Evolutionary conservation across 768 basidiomycete species (phyloP).

Genomic region (Agaricus blazei): DNA sequence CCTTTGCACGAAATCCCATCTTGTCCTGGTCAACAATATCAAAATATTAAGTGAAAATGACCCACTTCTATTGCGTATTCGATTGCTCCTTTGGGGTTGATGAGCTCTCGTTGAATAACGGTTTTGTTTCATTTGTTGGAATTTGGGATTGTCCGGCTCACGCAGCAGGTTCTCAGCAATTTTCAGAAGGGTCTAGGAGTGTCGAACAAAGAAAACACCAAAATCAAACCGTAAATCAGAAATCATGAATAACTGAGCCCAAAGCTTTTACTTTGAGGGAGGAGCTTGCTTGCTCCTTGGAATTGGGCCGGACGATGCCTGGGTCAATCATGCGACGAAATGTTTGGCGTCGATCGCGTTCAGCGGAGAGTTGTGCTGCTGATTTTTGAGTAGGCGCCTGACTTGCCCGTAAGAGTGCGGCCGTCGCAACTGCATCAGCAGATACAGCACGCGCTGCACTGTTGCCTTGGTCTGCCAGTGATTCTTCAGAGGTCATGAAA

Average conservation of each 20-base stretch:
- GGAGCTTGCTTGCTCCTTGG: slow-evolving; percentile 51
- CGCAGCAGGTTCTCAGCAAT: slow-evolving; percentile 71
- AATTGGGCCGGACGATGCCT: slow-evolving; percentile 69
- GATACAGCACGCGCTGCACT: slow-evolving; percentile 16
- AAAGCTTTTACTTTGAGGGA: slow-evolving; percentile 55
- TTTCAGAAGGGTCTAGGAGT: slow-evolving; percentile 52
- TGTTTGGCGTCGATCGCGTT: slow-evolving; percentile 63
- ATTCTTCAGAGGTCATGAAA: slow-evolving; percentile 1
- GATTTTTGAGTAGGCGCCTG: slow-evolving; percentile 27
- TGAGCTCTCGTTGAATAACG: slow-evolving; percentile 57
- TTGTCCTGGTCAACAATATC: slow-evolving; percentile 21
- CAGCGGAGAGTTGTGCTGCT: slow-evolving; percentile 35
- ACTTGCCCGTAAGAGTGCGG: slow-evolving; percentile 38
- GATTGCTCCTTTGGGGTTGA: slow-evolving; percentile 69
- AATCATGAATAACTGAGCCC: slow-evolving; percentile 12
- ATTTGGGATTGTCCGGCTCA: slow-evolving; percentile 72
- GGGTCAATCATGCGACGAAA: slow-evolving; percentile 78
- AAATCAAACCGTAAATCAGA: slow-evolving; percentile 9
- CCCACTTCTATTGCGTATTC: slow-evolving; percentile 79
- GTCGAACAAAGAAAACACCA: slow-evolving; percentile 12
- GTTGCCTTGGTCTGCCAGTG: background rate
- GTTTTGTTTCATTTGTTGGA: slow-evolving; percentile 66
- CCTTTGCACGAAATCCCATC: slow-evolving; percentile 74
- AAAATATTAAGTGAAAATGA: slow-evolving; percentile 15
- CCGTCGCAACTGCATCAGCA: slow-evolving; percentile 34